phyloP scores from a whole-genome alignment of 345 rosid species.

The Hibiscus syriacus region DNA sequence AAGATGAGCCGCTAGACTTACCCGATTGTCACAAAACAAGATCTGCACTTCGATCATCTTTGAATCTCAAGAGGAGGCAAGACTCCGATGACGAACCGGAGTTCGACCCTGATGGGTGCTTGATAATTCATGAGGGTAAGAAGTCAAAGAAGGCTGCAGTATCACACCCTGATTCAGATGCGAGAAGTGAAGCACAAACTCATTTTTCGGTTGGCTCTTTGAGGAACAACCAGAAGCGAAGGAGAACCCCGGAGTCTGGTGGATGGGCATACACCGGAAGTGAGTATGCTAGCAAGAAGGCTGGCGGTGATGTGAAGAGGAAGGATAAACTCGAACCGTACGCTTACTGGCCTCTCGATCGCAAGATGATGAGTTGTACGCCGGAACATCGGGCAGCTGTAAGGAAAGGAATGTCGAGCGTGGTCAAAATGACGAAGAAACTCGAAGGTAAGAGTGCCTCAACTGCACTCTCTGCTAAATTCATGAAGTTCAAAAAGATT shows the following conservation, averaged over 20 bases:
- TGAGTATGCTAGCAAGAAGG: slow-evolving; percentile 72
- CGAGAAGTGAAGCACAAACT: slow-evolving; percentile 54
- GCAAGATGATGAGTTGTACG: slow-evolving; percentile 91
- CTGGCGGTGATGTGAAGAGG: slow-evolving; percentile 78
- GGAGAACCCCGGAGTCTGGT: slow-evolving; percentile 62
- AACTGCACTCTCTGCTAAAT: slow-evolving; percentile 11
- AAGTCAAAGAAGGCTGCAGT: slow-evolving; percentile 29
- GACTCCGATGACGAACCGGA: slow-evolving; percentile 79
- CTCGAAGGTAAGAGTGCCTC: neutral
- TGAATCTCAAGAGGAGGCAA: slow-evolving; percentile 41
- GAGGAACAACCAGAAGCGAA: slow-evolving; percentile 54
- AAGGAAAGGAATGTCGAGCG: slow-evolving; percentile 77
- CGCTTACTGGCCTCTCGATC: slow-evolving; percentile 96
- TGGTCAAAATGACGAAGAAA: slow-evolving; percentile 28
- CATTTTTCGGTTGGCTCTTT: slow-evolving; percentile 36
- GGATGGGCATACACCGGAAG: slow-evolving; percentile 85
- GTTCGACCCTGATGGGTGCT: slow-evolving; percentile 75
- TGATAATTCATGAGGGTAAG: slow-evolving; percentile 53
- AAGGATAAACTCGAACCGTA: slow-evolving; percentile 91
- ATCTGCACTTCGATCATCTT: slow-evolving; percentile 60
- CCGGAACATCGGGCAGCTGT: slow-evolving; percentile 87
- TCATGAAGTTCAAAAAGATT: no score
- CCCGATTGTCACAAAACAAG: slow-evolving; percentile 73
- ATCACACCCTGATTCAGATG: slow-evolving; percentile 40
- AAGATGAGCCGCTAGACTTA: slow-evolving; percentile 88